Conservation (phyloP, 2,329 filamentous ascomycete genomes). For the Shiraia bambusicola region DNA sequence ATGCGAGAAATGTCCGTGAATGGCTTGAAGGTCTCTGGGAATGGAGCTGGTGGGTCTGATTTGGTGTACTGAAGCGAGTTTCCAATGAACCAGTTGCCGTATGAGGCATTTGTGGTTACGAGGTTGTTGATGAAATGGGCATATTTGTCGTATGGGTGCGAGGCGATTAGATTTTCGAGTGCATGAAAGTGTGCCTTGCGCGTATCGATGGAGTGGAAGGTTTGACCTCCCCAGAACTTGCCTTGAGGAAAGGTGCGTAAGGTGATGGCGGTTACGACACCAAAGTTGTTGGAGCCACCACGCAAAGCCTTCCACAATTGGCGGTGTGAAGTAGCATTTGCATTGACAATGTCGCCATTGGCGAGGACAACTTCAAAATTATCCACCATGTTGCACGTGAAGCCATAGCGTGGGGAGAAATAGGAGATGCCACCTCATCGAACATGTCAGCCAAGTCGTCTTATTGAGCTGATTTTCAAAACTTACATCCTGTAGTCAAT, state of each 20-base stretch:
- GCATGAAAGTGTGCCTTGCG: slow-evolving; percentile 1
- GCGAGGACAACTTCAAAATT: slow-evolving; percentile 43
- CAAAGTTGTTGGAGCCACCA: slow-evolving; percentile 38
- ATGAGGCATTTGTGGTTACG: not conserved
- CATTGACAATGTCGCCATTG: slow-evolving; percentile 37
- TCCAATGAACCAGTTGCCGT: slow-evolving; percentile 2
- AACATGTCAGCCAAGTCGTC: not conserved
- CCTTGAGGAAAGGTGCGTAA: slow-evolving; percentile 11
- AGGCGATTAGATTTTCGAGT: slow-evolving; percentile 1
- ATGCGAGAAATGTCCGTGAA: slow-evolving; percentile 2
- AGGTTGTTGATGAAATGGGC: slow-evolving; percentile 2
- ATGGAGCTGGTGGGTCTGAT: not conserved
- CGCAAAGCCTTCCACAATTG: slow-evolving; percentile 31
- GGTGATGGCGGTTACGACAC: slow-evolving; percentile 30
- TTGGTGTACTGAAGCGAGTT: slow-evolving; percentile 2
- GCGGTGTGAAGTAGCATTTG: slow-evolving; percentile 14
- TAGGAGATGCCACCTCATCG: slow-evolving; percentile 14
- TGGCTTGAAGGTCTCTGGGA: slow-evolving; percentile 1
- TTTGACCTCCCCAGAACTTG: slow-evolving; percentile 35
- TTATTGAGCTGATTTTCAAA: not conserved
- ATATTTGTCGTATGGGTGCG: not conserved
- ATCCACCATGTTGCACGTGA: slow-evolving; percentile 22
- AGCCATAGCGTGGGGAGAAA: slow-evolving; percentile 15
- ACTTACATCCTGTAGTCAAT: slow-evolving; percentile 2
- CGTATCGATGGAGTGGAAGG: slow-evolving; percentile 1